Base-by-base conservation (phyloP, 2,329 filamentous ascomycete genomes). In the Talaromyces albobiverticillius region DNA sequence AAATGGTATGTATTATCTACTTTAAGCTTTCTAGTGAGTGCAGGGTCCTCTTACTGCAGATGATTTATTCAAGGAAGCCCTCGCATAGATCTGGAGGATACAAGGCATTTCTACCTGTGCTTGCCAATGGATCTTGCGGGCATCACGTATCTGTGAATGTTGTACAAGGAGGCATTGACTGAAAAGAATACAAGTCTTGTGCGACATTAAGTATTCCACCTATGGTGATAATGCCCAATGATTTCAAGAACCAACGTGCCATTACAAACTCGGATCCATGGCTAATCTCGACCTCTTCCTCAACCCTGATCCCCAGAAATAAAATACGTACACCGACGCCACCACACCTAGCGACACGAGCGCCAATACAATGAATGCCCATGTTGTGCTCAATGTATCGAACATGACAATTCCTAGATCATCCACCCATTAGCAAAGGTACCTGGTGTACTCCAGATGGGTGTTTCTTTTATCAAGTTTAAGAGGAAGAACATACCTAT, bases 291-390 rank as follows among this genome's bases (percentile, higher is more conserved):
- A 71, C 56, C 62, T 61, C 32, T 46, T 58, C 48, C 72, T 62
- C 51, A 74, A 63, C 45, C 55, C 62, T 6, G 64, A 61, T 1
- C 72, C 71, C 49, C 70, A 72, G 61, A 75, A 75, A 58, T 71
- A 76, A 16, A 76, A 58, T 10, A 74, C 62, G 53, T 75, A 75
- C 11, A 76, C 70, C 51, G 74, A 55, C 2, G 63, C 70, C 8
- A 75, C 73, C 3, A 75, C 58, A 2, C 68, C 66, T 16, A 75
- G 66, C 6, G 67, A 71, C 53, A 75, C 65, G 55, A 76, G 74
- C 1, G 68, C 73, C 46, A 76, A 62, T 0, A 66, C 71, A 7
- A 71, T 70, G 63, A 76, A 69, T 3, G 73, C 72, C 73, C 73
- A 75, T 36, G 62, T 74, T 2, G 70, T 66, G 10, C 62, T 62